Evolutionary conservation across 306 rosid genomes (phyloP).

Genomic region (Gastrolobium villosum): DNA sequence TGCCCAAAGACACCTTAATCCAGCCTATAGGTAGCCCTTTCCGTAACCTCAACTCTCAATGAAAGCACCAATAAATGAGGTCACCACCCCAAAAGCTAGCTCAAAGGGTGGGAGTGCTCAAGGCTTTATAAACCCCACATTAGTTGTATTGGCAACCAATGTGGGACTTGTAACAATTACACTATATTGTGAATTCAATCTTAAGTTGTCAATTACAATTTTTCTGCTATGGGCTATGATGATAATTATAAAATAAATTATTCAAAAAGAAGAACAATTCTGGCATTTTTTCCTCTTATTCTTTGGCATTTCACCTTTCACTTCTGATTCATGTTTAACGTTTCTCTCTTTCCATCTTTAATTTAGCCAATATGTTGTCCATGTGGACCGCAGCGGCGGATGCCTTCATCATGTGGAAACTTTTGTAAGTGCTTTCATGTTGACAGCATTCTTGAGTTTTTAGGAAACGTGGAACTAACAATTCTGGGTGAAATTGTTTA

Average conservation of each 20-base stretch:
- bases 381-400: conserved; percentile 82
- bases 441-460: conserved; percentile 24
- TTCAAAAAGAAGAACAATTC: conserved; percentile 2
- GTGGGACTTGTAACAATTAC: too few relatives aligned
- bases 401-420: conserved; percentile 92
- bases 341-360: conserved; percentile 37
- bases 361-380: conserved; percentile 87
- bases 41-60: too few relatives aligned
- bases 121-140: too few relatives aligned
- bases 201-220: conserved; percentile 22
- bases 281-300: conserved; percentile 23
- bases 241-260: conserved; percentile 15
- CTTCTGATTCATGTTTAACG: conserved; percentile 23
- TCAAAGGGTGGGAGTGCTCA: too few relatives aligned
- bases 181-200: conserved; percentile 15
- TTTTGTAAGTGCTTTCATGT: conserved; percentile 69
- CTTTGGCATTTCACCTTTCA: conserved; percentile 36
- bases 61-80: too few relatives aligned
- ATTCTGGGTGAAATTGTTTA: conserved; percentile 37
- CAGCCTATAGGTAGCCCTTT: too few relatives aligned
- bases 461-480: conserved; percentile 32
- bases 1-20: too few relatives aligned
- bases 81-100: too few relatives aligned
- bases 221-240: conserved; percentile 13
- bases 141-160: too few relatives aligned